These are phyloP conservation scores for Leishmania lainsoni DNA, from an alignment of 208 protist species.

Conservation along the genomic window DNA sequence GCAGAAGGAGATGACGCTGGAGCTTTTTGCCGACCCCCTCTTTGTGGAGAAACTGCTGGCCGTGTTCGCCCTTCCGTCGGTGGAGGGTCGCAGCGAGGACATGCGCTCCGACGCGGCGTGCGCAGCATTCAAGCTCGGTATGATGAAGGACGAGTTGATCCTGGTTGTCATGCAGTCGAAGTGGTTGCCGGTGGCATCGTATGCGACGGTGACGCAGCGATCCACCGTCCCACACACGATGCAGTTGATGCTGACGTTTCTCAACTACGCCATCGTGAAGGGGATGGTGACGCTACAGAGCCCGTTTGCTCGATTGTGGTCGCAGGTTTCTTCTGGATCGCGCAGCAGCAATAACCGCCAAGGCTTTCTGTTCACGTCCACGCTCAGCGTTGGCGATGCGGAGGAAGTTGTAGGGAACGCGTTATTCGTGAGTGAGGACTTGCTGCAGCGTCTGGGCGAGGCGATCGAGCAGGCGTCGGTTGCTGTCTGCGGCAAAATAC, in stretches of 20 bases:
- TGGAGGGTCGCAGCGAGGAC: constrained; percentile 63
- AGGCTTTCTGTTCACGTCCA: constrained; percentile 14
- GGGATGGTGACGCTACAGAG: constrained; percentile 57
- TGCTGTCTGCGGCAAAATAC: constrained; percentile 73
- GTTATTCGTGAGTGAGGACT: constrained; percentile 31
- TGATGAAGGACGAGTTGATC: constrained; percentile 67
- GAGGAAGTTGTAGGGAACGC: constrained; percentile 27
- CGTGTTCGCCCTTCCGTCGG: constrained; percentile 57
- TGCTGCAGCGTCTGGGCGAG: constrained; percentile 28
- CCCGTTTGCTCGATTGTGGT: constrained; percentile 49
- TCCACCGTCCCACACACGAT: constrained; percentile 48
- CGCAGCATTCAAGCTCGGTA: constrained; percentile 75
- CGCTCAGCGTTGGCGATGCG: constrained; percentile 23
- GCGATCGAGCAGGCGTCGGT: constrained; percentile 58
- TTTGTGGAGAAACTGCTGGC: constrained; percentile 67
- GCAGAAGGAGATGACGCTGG: constrained; percentile 49
- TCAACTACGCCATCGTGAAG: constrained; percentile 69
- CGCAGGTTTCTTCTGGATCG: constrained; percentile 20
- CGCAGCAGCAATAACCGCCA: constrained; percentile 26
- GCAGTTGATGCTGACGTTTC: constrained; percentile 82
- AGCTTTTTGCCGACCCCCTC: constrained; percentile 55
- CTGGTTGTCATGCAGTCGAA: constrained; percentile 52
- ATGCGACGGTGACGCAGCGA: constrained; percentile 46
- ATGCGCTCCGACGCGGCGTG: constrained; percentile 86
- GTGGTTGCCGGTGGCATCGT: constrained; percentile 50